Conservation (phyloP, 1,284 basidiomycete species). For the Ustilago crameri region DNA sequence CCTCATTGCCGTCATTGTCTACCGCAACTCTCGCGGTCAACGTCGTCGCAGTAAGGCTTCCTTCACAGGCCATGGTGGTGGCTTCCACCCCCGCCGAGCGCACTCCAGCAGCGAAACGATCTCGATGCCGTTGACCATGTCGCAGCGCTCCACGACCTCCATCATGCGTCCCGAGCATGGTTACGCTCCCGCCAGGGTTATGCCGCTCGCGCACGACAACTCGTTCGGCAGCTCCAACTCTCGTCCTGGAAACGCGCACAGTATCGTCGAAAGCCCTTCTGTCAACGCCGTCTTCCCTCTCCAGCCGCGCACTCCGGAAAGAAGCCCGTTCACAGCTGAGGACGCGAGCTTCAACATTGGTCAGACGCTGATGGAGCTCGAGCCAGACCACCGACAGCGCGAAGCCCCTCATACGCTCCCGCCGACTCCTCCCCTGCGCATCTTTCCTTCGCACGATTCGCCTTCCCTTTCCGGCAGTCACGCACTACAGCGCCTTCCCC, state of each 20-base stretch:
- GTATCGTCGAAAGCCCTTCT: conserved; percentile 8
- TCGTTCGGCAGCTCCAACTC: conserved; percentile 4
- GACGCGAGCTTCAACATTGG: conserved; percentile 10
- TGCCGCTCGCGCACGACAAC: conserved; percentile 13
- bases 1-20: not conserved
- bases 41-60: not conserved
- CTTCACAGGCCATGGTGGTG: conserved; percentile 2
- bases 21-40: conserved; percentile 1
- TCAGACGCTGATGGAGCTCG: conserved; percentile 2
- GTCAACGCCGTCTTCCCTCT: conserved; percentile 5
- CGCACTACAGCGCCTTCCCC: conserved; percentile 1
- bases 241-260: not conserved
- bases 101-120: conserved; percentile 9
- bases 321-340: not conserved
- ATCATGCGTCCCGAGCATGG: conserved; percentile 4
- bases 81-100: conserved; percentile 3
- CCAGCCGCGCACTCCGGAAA: conserved; percentile 3
- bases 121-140: conserved; percentile 8
- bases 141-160: not conserved
- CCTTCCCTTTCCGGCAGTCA: not conserved
- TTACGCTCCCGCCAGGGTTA: conserved; percentile 11
- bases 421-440: not conserved
- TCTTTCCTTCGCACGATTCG: not conserved
- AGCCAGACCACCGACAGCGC: not conserved
- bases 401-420: not conserved